These are phyloP conservation scores for Phyllosticta citrichinensis DNA, from an alignment of 2,329 filamentous ascomycete genomes.

Conservation along the genomic window DNA sequence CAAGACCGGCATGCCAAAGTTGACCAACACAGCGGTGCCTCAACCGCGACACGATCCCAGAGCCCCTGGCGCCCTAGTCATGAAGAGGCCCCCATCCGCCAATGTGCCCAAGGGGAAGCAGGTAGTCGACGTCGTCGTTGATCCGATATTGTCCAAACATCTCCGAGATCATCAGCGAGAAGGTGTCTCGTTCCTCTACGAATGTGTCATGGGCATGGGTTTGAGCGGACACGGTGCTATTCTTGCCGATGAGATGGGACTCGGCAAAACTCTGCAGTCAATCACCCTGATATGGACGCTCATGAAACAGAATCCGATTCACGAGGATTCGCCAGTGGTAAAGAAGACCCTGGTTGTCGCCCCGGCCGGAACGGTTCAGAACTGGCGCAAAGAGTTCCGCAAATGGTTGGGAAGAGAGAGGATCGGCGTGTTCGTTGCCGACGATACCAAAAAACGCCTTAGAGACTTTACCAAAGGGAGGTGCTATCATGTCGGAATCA, in stretches of 20 bases:
- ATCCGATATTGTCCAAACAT: constrained; percentile 53
- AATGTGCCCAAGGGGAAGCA: constrained; percentile 50
- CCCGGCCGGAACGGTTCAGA: constrained; percentile 60
- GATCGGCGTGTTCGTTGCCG: constrained; percentile 57
- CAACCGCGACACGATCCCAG: constrained; percentile 56
- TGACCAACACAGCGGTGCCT: constrained; percentile 36
- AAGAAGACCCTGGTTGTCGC: constrained; percentile 65
- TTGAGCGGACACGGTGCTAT: constrained; percentile 58
- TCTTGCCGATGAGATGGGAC: constrained; percentile 65
- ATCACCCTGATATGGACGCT: constrained; percentile 63
- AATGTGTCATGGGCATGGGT: constrained; percentile 66
- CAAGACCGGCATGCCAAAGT: constrained; percentile 40
- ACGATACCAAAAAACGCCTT: constrained; percentile 48
- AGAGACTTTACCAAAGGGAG: constrained; percentile 60
- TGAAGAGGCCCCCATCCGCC: constrained; percentile 46
- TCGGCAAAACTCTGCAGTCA: constrained; percentile 65
- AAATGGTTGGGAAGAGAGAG: constrained; percentile 66
- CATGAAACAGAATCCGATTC: constrained; percentile 59
- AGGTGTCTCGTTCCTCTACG: constrained; percentile 62
- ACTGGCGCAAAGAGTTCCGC: constrained; percentile 63
- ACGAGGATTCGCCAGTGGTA: constrained; percentile 49
- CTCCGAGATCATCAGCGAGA: constrained; percentile 59
- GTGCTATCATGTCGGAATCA: constrained; percentile 61
- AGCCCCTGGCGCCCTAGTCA: constrained; percentile 51
- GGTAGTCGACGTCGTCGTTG: constrained; percentile 62